Evolutionary conservation across 2,329 filamentous ascomycete genomes (phyloP).

Genomic region (Aspergillus arachidicola): DNA sequence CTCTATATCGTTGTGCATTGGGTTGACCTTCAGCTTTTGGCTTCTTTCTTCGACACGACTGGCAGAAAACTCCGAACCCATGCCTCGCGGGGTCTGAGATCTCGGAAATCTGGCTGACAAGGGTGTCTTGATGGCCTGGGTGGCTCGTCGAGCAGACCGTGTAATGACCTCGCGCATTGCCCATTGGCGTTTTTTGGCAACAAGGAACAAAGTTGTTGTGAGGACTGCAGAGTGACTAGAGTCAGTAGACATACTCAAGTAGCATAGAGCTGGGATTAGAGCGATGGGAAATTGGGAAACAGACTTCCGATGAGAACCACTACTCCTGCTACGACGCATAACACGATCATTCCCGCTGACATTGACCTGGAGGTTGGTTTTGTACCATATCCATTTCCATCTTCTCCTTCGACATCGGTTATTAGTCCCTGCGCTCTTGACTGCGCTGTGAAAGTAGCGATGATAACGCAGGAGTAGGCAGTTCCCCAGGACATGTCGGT

Average conservation of each 20-base stretch:
- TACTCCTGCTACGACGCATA: conserved; percentile 23
- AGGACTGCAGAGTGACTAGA: conserved; percentile 10
- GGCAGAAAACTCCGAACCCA: background rate
- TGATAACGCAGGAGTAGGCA: background rate
- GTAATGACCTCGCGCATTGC: conserved; percentile 21
- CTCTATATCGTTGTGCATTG: conserved; percentile 2
- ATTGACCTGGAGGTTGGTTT: conserved; percentile 12
- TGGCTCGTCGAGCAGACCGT: conserved; percentile 19
- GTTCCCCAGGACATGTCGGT: conserved; percentile 8
- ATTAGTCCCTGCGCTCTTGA: conserved; percentile 16
- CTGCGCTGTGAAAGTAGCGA: conserved; percentile 11
- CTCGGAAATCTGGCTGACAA: conserved; percentile 20
- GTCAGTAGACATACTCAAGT: background rate
- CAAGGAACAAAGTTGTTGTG: conserved; percentile 22
- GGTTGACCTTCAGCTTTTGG: background rate
- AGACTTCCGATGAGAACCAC: conserved; percentile 24
- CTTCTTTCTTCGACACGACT: conserved; percentile 1
- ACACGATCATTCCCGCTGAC: conserved; percentile 22
- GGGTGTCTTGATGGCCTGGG: conserved; percentile 19
- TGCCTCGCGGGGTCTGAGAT: conserved; percentile 1
- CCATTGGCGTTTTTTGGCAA: conserved; percentile 24
- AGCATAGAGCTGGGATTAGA: background rate
- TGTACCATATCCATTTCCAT: conserved; percentile 14
- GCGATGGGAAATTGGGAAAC: background rate
- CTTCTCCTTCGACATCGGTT: conserved; percentile 16